phyloP scores from a whole-genome alignment of 2,329 filamentous ascomycete genomes.

The Paradendryphiella salina region DNA sequence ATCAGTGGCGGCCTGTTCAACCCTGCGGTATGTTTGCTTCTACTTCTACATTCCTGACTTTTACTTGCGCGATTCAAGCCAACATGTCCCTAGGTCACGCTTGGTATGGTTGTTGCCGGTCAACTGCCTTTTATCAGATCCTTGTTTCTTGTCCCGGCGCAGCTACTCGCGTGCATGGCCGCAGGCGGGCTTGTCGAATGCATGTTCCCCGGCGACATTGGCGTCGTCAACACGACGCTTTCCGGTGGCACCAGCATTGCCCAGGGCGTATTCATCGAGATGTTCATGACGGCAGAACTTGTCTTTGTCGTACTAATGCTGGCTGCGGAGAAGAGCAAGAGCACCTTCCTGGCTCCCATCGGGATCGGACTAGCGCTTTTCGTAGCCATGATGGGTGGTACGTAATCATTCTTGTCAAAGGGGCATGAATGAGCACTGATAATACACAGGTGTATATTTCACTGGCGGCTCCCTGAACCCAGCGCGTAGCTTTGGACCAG shows the following conservation, averaged over 20 bases:
- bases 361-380: constrained; percentile 31
- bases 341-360: constrained; percentile 29
- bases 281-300: constrained; percentile 30
- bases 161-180: constrained; percentile 31
- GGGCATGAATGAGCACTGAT: neutral
- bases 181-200: constrained; percentile 28
- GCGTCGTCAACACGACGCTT: constrained; percentile 24
- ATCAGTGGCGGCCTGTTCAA: constrained; percentile 32
- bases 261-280: constrained; percentile 26
- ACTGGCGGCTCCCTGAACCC: constrained; percentile 52
- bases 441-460: constrained; percentile 41
- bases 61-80: neutral
- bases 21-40: constrained; percentile 19
- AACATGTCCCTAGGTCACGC: constrained; percentile 20
- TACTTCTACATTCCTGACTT: neutral
- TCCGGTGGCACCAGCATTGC: constrained; percentile 22
- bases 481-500: constrained; percentile 50
- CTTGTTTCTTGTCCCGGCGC: constrained; percentile 25
- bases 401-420: neutral
- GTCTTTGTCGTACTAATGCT: constrained; percentile 36
- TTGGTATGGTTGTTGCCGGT: constrained; percentile 30
- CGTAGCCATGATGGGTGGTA: constrained; percentile 35
- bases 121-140: constrained; percentile 23
- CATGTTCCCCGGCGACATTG: constrained; percentile 33
- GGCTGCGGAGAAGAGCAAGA: constrained; percentile 38